A percentile compares a stretch with the other conserved stretches of the same genome.
These are phyloP conservation scores for Penicillium arizonense DNA, from an alignment of 495 filamentous ascomycete species.

Conservation along the genomic window DNA sequence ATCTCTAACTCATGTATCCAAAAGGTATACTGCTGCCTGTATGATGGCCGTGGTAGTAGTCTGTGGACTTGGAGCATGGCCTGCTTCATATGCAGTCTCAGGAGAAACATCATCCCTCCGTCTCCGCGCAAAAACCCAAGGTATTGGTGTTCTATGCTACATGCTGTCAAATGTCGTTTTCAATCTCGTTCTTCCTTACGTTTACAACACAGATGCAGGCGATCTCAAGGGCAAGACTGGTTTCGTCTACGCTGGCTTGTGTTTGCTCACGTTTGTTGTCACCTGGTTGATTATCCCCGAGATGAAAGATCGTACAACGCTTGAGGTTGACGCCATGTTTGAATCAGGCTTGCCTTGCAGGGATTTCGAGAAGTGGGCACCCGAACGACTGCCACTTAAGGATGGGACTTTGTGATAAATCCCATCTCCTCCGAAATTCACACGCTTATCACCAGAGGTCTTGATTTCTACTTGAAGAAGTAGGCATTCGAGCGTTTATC, in stretches of 20 bases:
- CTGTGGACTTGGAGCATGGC: conserved; percentile 29
- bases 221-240: conserved; percentile 24
- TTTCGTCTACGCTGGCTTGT: conserved; percentile 24
- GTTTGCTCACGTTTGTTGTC: conserved; percentile 8
- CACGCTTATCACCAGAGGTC: too few relatives aligned
- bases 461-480: too few relatives aligned
- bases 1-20: neutral
- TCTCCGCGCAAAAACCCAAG: conserved; percentile 26
- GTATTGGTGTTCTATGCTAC: conserved; percentile 16
- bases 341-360: conserved; percentile 8
- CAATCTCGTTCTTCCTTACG: conserved; percentile 19
- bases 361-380: conserved; percentile 7
- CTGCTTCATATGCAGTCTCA: conserved; percentile 21
- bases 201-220: conserved; percentile 24
- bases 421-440: too few relatives aligned
- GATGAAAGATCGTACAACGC: conserved; percentile 22
- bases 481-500: too few relatives aligned
- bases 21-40: conserved; percentile 29
- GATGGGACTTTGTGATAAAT: neutral
- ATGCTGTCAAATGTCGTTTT: conserved; percentile 19
- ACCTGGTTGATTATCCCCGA: conserved; percentile 23
- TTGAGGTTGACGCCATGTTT: conserved; percentile 27
- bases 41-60: conserved; percentile 23
- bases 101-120: conserved; percentile 22
- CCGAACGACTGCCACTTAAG: neutral